Evolutionary conservation across 2,329 filamentous ascomycete genomes (phyloP), one percentile per base, ranked within the genome.

Genomic region (Elsinoe fawcettii): DNA sequence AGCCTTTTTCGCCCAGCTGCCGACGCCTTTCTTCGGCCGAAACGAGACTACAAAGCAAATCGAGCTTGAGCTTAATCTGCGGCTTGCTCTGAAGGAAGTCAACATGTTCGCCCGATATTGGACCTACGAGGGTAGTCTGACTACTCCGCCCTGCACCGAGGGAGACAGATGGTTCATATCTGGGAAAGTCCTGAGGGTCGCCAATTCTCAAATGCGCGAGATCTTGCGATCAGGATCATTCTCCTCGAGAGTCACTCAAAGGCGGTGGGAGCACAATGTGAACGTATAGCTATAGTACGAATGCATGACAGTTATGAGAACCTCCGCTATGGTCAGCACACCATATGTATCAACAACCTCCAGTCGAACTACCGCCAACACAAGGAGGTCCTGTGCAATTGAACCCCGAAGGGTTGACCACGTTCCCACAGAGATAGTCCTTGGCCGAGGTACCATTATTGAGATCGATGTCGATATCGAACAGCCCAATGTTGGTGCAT

Each of bases 81-180:
- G 16, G 14, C 16, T 20, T 9, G 71, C 71, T 0, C 53, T 77
- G 4, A 59, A 67, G 2, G 69, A 71, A 39, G 74, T 73, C 0
- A 62, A 68, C 3, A 61, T 66, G 8, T 74, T 77, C 62, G 66
- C 68, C 25, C 72, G 74, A 53, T 77, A 75, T 59, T 78, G 74
- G 74, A 77, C 75, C 0, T 78, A 78, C 62, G 64, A 71, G 57
- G 75, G 76, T 6, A 74, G 71, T 56, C 62, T 78, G 65, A 78
- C 75, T 1, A 73, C 69, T 54, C 79, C 71, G 57, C 78, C 69
- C 58, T 80, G 69, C 66, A 69, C 64, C 34, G 77, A 77, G 64
- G 77, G 74, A 2, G 67, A 75, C 25, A 63, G 74, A 32, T 79
- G 73, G 72, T 78, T 74, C 56, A 63, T 76, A 5, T 71, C 71